Base-by-base conservation (phyloP, 2,329 filamentous ascomycete genomes). In the Diaporthe australafricana region DNA sequence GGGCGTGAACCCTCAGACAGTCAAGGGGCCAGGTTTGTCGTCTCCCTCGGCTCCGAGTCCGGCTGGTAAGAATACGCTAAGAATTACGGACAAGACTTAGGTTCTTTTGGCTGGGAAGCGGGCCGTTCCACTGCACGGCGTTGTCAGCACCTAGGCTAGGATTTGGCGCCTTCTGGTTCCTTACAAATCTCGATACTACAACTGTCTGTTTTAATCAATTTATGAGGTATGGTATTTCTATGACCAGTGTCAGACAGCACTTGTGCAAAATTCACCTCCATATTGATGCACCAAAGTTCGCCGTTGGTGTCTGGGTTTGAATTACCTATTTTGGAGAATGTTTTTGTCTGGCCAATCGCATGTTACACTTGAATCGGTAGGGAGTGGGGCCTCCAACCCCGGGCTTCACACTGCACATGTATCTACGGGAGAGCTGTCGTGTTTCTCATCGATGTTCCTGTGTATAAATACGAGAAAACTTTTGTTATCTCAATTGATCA, bases 321-420 rank as follows among this genome's bases (percentile, higher is more conserved):
- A 38, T 52, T 60, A 30, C 67, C 67, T 60, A 60, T 60, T 50
- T 40, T 17, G 67, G 55, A 30, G 55, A 20, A 38, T 20, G 20
- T 38, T 17, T n/a, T 52, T 8, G 25, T 32, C 20, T 42, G 45
- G n/a, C 67, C 67, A 69, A 69, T 69, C 67, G 45, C 67, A 32
- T 69, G 67, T 69, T 69, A 57, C 57, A 60, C 53, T 40, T n/a
- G 9, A 16, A 16, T 20, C 8, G 5, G 17, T 16, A 65, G 27
- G 17, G 48, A 65, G 60, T 65, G 60, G 60, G 60, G 60, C 35
- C 16, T 38, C 17, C 16, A 22, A 48, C 38, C n/a, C 12, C n/a
- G n/a, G 12, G 40, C 17, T 16, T 38, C 12, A 8, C 17, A n/a
- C 42, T 2, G 5, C 27, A 38, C 22, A 6, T 9, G 14, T 22